Evolutionary conservation across 768 basidiomycete species (phyloP).

Genomic region (Tulasnella calospora): DNA sequence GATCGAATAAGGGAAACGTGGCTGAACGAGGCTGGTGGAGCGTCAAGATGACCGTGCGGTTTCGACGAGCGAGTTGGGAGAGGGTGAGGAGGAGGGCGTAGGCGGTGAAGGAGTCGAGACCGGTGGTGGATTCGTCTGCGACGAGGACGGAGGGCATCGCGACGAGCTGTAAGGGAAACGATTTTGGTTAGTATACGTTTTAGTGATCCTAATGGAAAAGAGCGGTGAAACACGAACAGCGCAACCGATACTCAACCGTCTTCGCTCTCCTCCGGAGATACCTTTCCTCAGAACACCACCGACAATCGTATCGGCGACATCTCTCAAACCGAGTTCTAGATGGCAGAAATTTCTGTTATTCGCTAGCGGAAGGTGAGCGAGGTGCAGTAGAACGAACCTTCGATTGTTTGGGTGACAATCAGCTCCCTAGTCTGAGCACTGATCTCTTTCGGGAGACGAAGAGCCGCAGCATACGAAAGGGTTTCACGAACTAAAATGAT

Average conservation of each 20-base stretch:
- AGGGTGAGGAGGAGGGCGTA: slow-evolving; percentile 40
- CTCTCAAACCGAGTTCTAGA: slow-evolving; percentile 42
- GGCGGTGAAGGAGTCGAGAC: slow-evolving; percentile 34
- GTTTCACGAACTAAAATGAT: slow-evolving; percentile 42
- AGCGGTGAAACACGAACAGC: slow-evolving; percentile 32
- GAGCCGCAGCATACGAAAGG: slow-evolving; percentile 38
- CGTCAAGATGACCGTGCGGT: slow-evolving; percentile 56
- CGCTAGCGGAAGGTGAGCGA: background rate
- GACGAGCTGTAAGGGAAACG: slow-evolving; percentile 40
- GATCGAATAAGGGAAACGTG: slow-evolving; percentile 56
- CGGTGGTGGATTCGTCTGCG: slow-evolving; percentile 57
- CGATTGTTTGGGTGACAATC: slow-evolving; percentile 45
- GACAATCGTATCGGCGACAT: slow-evolving; percentile 44
- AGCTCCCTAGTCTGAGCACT: slow-evolving; percentile 31
- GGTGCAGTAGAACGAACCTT: slow-evolving; percentile 20
- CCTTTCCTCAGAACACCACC: slow-evolving; percentile 45
- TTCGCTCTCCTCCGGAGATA: slow-evolving; percentile 57
- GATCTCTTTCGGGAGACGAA: slow-evolving; percentile 40
- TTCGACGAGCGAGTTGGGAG: slow-evolving; percentile 40
- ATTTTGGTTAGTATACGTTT: background rate
- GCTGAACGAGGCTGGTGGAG: slow-evolving; percentile 66
- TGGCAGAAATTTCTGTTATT: background rate
- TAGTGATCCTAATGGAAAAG: background rate
- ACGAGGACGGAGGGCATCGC: slow-evolving; percentile 56
- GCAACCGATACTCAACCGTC: slow-evolving; percentile 57